These are phyloP conservation scores for Salix brachista DNA, from an alignment of 345 rosid species.

Conservation along the genomic window DNA sequence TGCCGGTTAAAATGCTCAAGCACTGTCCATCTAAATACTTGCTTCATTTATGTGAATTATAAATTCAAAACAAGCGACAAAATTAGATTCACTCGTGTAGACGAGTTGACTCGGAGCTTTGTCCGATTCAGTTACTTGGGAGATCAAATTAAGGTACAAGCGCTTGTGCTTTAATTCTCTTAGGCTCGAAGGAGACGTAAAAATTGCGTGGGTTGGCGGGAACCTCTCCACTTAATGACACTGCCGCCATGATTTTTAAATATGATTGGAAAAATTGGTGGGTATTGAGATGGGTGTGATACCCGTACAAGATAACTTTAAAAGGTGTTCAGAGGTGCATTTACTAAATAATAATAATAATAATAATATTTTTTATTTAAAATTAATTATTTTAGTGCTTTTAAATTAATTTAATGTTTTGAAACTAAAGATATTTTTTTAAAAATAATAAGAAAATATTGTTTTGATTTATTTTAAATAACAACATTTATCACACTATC, in stretches of 20 bases:
- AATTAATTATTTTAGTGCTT: too few species aligned
- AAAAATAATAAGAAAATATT: too few species aligned
- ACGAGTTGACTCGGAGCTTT: slow-evolving; percentile 2
- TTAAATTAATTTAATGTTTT: too few species aligned
- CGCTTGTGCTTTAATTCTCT: background rate
- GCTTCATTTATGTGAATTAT: background rate
- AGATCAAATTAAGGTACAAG: background rate
- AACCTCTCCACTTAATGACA: background rate
- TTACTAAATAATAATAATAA: too few species aligned
- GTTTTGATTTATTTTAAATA: too few species aligned
- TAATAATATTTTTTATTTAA: too few species aligned
- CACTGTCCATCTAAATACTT: background rate
- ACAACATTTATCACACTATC: too few species aligned
- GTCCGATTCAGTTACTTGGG: background rate
- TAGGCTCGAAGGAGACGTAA: background rate
- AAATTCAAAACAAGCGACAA: background rate
- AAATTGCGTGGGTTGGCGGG: background rate
- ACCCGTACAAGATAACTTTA: too few species aligned
- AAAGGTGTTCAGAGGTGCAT: too few species aligned
- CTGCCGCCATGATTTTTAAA: background rate
- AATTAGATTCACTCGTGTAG: background rate
- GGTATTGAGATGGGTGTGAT: too few species aligned
- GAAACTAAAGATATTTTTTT: too few species aligned
- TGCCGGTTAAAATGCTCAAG: background rate
- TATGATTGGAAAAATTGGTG: background rate